Base-by-base conservation (phyloP, 306 rosid genomes). In the Echinosophora koreensis region DNA sequence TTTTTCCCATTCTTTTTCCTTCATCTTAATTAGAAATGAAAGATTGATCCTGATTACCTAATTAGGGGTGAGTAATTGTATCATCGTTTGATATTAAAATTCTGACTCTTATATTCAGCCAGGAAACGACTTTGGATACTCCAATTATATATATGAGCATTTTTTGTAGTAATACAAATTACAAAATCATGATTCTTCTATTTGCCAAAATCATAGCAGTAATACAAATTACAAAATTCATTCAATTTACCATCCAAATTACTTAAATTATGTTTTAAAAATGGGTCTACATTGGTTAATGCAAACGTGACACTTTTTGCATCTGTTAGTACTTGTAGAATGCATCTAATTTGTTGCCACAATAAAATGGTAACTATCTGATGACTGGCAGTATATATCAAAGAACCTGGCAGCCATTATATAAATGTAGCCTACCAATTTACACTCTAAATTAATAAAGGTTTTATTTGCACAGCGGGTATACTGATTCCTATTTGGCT, bases 221-320 rank as follows among this genome's bases (percentile, higher is more conserved):
- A 22, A 22, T 22, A 0, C 22, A 22, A 22, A 22, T 1, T 22
- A 22, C 22, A 22, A 22, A 22, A 22, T 22, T 22, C 22, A 22
- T 22, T 22, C 1, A 22, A 32, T 34, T 1, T 32, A 9, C 12
- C 30, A 4, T 47, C 61, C 70, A 32, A 17, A 18, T 18, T 59
- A 27, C 35, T 32, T 30, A 0, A 30, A 30, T 37, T 12, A 0
- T 57, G 15, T 65, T 66, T 66, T 44, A 9, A 13, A 70, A 9
- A 38, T 4, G 16, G 69, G 56, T 38, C 55, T 34, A 22, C 6
- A 70, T 61, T 51, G 37, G 58, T 70, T 47, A 50, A 42, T 38
- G 67, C 47, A 54, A 28, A 13, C 13, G 32, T 54, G 28, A 22
- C 0, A 22, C 22, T 11, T 44, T 18, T 67, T 54, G 52, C 42